Evolutionary conservation across 768 basidiomycete species (phyloP), one percentile per base, ranked within the genome.

Genomic region (Gyrodon lividus): DNA sequence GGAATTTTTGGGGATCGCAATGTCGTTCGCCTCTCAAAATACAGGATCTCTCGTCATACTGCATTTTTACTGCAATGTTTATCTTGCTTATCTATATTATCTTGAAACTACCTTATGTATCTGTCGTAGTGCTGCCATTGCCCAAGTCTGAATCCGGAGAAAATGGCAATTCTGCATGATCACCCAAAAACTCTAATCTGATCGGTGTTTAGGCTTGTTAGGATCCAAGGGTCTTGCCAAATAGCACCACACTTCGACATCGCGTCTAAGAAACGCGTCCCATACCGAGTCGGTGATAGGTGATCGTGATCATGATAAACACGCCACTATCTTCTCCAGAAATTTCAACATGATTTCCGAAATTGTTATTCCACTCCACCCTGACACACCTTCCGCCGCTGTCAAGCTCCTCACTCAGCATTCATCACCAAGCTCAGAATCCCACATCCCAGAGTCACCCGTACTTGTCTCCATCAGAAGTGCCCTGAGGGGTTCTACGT

Each of bases 401-500:
- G 59, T 64, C 52, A 65, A 71, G 50, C 74, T 73, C 55, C 70
- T 83, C 16, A 57, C 70, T 24, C 63, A 65, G 28, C 59, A 64
- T 24, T 55, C 67, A 43, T 48, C 68, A 40, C 42, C 34, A 30
- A n/a, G 30, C 33, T 33, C 56, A 13, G 56, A 48, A 47, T 30
- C 51, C 13, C 49, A 44, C 2, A 28, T 52, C 17, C 20, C 47
- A 37, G 69, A 68, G 30, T 76, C 77, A 12, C 59, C 63, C 16
- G 70, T 89, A 1, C 72, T 88, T 34, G 73, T 71, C 50, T 72
- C 85, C 22, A 84, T 89, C 46, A 77, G 77, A 34, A 66, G 64
- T n/a, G 84, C 82, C 13, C 71, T 89, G 34, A 81, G 78, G 28
- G 83, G 84, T 41, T 72, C 77, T 16, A 73, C 76, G 35, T 72